Percentiles rank a stretch among this genome's conserved stretches.
These are phyloP conservation scores for Climacium dendroides DNA, from an alignment of 225 moss, liverwort and hornwort species.

Conservation along the genomic window DNA sequence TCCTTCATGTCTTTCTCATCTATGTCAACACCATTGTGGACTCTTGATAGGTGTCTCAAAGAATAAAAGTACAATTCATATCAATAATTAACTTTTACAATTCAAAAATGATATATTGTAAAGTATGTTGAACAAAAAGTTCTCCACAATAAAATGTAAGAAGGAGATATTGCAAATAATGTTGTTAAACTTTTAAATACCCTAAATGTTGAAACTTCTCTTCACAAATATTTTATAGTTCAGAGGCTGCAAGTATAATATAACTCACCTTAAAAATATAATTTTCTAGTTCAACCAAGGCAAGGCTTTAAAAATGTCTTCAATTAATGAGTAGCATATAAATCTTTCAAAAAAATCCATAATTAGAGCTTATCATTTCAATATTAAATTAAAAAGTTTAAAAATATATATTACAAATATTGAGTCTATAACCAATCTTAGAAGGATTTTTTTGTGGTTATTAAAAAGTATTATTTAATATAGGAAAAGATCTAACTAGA, in stretches of 20 bases:
- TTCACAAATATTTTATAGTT: background rate
- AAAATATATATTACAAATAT: background rate
- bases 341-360: too few species aligned
- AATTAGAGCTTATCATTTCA: background rate
- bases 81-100: background rate
- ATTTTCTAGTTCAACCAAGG: background rate
- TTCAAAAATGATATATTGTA: background rate
- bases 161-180: background rate
- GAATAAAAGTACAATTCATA: too few species aligned
- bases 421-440: background rate
- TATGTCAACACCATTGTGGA: background rate
- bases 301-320: background rate
- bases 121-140: background rate
- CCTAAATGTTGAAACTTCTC: background rate
- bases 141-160: rapidly evolving
- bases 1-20: background rate
- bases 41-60: too few species aligned
- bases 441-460: background rate
- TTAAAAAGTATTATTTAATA: background rate
- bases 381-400: background rate
- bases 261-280: too few species aligned
- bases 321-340: background rate
- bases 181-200: too few species aligned
- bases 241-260: background rate
- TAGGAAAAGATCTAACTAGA: background rate